These are phyloP conservation scores for Trypanosoma congolense DNA, from an alignment of 208 protist species.

Conservation along the genomic window DNA sequence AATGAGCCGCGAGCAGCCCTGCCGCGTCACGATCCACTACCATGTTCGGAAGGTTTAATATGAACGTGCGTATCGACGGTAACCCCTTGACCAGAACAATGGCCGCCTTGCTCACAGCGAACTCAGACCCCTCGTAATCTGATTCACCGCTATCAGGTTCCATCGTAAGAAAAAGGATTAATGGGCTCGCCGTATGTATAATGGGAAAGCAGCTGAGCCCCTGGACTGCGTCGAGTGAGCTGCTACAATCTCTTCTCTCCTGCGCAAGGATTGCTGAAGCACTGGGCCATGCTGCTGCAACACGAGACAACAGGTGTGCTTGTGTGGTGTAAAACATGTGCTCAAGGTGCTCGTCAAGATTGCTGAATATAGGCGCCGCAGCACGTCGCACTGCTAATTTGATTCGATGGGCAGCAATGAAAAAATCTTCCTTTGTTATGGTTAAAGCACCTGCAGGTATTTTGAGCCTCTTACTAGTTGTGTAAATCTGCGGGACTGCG, in stretches of 20 bases:
- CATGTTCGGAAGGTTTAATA: conserved; percentile 41
- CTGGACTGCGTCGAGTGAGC: conserved; percentile 44
- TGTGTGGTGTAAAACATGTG: conserved; percentile 42
- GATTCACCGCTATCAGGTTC: conserved; percentile 8
- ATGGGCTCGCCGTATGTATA: conserved; percentile 39
- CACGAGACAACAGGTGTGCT: conserved; percentile 28
- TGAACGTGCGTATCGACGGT: conserved; percentile 25
- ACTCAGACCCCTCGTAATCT: conserved; percentile 16
- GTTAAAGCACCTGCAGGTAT: conserved; percentile 29
- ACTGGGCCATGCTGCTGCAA: conserved; percentile 49
- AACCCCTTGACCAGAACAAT: conserved; percentile 13
- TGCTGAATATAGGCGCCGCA: conserved; percentile 9
- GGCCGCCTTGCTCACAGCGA: conserved; percentile 21
- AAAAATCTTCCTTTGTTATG: conserved; percentile 63
- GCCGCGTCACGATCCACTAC: conserved; percentile 24
- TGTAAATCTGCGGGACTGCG: conserved; percentile 75
- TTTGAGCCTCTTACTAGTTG: conserved; percentile 37
- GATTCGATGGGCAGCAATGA: conserved; percentile 56
- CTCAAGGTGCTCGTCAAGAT: conserved; percentile 48
- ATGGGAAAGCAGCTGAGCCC: conserved; percentile 53
- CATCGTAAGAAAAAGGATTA: conserved; percentile 45
- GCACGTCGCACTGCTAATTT: conserved; percentile 58
- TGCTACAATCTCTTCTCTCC: conserved; percentile 45
- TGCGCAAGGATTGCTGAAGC: conserved; percentile 29
- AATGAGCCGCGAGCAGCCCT: not conserved